A percentile compares a stretch with the other conserved stretches of the same genome.
phyloP scores from a whole-genome alignment of 345 rosid species.

The Pistacia vera region DNA sequence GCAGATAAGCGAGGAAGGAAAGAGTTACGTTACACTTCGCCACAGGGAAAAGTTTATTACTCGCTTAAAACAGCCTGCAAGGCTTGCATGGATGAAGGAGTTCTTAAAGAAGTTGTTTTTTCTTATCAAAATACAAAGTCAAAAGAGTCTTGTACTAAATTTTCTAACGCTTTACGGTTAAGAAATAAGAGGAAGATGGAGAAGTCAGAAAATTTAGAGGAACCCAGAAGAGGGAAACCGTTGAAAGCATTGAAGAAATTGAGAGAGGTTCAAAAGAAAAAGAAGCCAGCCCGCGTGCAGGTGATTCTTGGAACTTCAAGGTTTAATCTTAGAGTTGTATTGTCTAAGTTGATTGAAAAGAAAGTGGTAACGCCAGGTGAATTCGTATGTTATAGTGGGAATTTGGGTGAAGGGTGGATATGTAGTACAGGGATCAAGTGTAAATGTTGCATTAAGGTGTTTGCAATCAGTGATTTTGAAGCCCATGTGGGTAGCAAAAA shows the following conservation, averaged over 20 bases:
- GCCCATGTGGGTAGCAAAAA: constrained; percentile 23
- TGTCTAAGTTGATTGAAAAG: constrained; percentile 46
- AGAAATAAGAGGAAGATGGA: background rate
- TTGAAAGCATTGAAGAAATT: background rate
- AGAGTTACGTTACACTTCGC: constrained; percentile 15
- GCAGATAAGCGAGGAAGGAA: background rate
- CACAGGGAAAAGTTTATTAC: constrained; percentile 4
- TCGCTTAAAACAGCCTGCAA: constrained; percentile 22
- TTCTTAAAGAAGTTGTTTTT: background rate
- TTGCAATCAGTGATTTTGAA: constrained; percentile 23
- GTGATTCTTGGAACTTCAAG: background rate
- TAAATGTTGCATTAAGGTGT: constrained; percentile 30
- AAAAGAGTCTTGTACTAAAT: background rate
- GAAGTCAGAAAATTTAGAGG: too few species aligned
- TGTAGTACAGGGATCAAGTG: constrained; percentile 45
- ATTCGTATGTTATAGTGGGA: constrained; percentile 34
- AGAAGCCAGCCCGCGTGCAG: background rate
- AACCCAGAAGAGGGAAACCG: background rate
- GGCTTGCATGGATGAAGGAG: background rate
- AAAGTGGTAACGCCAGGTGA: constrained; percentile 26
- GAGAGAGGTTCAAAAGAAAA: background rate
- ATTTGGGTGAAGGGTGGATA: constrained; percentile 38
- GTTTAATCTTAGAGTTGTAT: constrained; percentile 18
- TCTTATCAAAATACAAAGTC: background rate
- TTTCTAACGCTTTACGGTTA: background rate